A percentile compares a stretch with the other conserved stretches of the same genome.
Conservation (phyloP, 495 filamentous ascomycete genomes). For the Penicillium nucicola region DNA sequence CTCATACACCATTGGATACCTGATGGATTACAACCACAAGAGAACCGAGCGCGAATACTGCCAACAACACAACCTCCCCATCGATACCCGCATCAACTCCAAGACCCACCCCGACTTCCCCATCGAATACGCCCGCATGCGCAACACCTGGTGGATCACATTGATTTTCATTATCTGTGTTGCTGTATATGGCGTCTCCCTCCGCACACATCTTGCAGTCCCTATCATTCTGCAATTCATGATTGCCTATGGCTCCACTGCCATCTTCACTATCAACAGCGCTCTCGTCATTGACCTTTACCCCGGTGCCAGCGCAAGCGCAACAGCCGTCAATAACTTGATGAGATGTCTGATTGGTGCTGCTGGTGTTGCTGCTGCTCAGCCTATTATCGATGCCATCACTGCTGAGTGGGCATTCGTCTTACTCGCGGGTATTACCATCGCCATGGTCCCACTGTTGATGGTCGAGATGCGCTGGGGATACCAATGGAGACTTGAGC, state of each 20-base stretch:
- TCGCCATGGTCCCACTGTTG: constrained; percentile 35
- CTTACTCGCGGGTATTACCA: constrained; percentile 49
- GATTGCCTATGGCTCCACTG: constrained; percentile 40
- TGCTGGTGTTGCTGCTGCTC: constrained; percentile 57
- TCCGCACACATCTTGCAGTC: constrained; percentile 42
- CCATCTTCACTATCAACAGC: constrained; percentile 54
- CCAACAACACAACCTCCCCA: constrained; percentile 33
- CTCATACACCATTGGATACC: constrained; percentile 32
- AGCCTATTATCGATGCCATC: constrained; percentile 59
- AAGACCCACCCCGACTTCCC: constrained; percentile 49
- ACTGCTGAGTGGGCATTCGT: constrained; percentile 60
- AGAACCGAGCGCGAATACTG: constrained; percentile 38
- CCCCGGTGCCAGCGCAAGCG: constrained; percentile 57
- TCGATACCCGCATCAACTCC: constrained; percentile 35
- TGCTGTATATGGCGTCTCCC: constrained; percentile 26
- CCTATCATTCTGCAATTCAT: constrained; percentile 57
- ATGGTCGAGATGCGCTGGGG: constrained; percentile 43
- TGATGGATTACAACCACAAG: constrained; percentile 42
- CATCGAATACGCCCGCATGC: constrained; percentile 47
- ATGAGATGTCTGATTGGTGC: constrained; percentile 67
- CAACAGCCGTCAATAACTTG: constrained; percentile 70
- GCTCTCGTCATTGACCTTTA: constrained; percentile 66
- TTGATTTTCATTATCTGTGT: constrained; percentile 32
- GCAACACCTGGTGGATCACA: constrained; percentile 43
- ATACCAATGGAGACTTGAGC: constrained; percentile 38